Base-by-base conservation (phyloP, 805 yeast species). In the Huiozyma sinensis region DNA sequence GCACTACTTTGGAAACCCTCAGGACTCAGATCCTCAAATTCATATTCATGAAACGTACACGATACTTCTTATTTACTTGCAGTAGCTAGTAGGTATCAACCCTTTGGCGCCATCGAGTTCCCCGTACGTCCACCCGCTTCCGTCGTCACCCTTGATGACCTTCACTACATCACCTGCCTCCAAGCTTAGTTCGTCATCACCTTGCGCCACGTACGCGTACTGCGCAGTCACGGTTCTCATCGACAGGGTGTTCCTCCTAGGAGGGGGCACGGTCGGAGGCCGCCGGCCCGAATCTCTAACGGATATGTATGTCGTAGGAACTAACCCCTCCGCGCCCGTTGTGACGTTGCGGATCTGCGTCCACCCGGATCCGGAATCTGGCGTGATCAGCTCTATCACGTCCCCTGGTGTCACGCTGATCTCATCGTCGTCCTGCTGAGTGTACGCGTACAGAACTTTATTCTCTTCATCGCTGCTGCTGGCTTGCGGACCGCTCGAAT, bases 311-410 rank as follows among this genome's bases (percentile, higher is more conserved):
- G 83, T 65, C 0, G 94, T 78, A 2, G 98, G 98, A 4, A 89
- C 96, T 35, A 89, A 69, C 0, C 98, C 98, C 6, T 36, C 36
- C 36, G 65, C 66, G 7, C 61, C 60, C 0, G 76, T 77, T 24
- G 60, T 56, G 2, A 66, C 50, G n/a, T 70, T 68, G n/a, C 52
- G 53, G 7, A 88, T 77, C 51, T 67, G 64, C 1, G 95, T 83
- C 98, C 98, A 90, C 0, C 98, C 98, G 12, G 86, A 78, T 0
- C 96, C 97, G 49, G 85, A 89, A 58, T 92, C 97, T 1, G 67
- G 66, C 41, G 75, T 79, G 0, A 80, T 44, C 4, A 90, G 71
- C 4, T 66, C 65, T 36, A 89, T 64, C 1, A 60, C 55, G 30
- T 83, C 94, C 8, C 89, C 88, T 0, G 75, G 72, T 6, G 56